Base-by-base conservation (phyloP, 495 filamentous ascomycete genomes). In the Penicillium simplicissimum region DNA sequence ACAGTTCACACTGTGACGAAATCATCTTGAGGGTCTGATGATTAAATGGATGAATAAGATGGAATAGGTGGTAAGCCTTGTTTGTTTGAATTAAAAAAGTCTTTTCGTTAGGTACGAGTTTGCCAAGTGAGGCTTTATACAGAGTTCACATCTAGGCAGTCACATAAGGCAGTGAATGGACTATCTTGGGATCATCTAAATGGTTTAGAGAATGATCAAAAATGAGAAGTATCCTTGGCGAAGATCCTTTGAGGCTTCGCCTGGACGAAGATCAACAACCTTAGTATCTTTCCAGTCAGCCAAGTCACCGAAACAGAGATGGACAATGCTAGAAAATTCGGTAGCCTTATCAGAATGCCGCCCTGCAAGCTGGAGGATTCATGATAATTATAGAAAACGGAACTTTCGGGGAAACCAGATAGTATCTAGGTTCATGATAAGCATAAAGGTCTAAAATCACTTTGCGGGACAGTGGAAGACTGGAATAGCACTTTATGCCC, bases 1-100 rank as follows among this genome's bases (percentile, higher is more conserved):
- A 62, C 34, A 57, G 23, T 25, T 49, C 42, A 45, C 53, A 57
- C 28, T 43, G n/a, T 25, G 17, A 19, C 2, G 60, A 43, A 34
- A 47, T 4, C 54, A 52, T 45, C 35, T 14, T 55, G 47, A 19
- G 14, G n/a, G 3, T 15, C 11, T 40, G 19, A 60, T 55, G 8
- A 48, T 17, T 4, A 31, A 42, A 34, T 17, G 14, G 23, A 9
- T 38, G 17, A 40, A 56, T 42, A 19, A 15, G 4, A 8, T 0
- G n/a, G 23, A 37, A 14, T 13, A n/a, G n/a, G n/a, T n/a, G 21
- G 40, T 40, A 11, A 43, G 7, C 38, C 0, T 43, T 10, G 21
- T 21, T 19, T 17, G 34, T 4, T 37, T 4, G 3, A 25, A 7
- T 53, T 11, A 31, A 15, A 13, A 11, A 25, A 8, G 8, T 14